A percentile compares a stretch with the other conserved stretches of the same genome.
Evolutionary conservation across 495 filamentous ascomycete species (phyloP).

Genomic region (Trichoderma gamsii): DNA sequence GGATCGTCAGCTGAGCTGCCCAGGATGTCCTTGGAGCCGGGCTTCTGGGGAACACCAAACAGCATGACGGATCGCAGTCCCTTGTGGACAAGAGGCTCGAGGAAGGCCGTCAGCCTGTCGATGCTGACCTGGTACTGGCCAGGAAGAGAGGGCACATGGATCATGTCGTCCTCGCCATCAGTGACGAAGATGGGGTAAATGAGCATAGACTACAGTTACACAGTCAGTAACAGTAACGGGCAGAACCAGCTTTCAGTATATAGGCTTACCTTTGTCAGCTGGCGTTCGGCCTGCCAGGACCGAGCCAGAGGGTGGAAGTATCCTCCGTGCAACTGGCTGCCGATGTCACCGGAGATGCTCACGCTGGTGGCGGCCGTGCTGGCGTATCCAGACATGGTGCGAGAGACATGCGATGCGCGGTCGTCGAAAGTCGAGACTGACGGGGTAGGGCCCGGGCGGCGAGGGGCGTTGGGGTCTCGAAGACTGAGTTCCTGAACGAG

Average conservation of each 20-base stretch:
- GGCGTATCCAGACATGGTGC: constrained; percentile 63
- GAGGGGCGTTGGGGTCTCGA: constrained; percentile 41
- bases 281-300: constrained; percentile 92
- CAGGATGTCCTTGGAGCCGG: constrained; percentile 77
- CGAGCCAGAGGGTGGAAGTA: constrained; percentile 88
- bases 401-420: constrained; percentile 61
- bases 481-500: constrained; percentile 82
- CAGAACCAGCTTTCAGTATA: not conserved
- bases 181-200: constrained; percentile 97
- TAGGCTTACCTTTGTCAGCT: constrained; percentile 80
- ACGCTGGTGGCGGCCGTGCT: constrained; percentile 91
- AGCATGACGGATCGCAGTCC: constrained; percentile 89
- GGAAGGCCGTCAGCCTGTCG: constrained; percentile 77
- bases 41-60: constrained; percentile 82
- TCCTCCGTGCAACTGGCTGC: constrained; percentile 89
- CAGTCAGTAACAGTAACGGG: not conserved
- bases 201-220: constrained; percentile 74
- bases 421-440: constrained; percentile 51
- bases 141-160: constrained; percentile 80
- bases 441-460: constrained; percentile 35
- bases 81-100: constrained; percentile 78
- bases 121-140: constrained; percentile 81
- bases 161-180: constrained; percentile 87
- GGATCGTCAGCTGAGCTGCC: constrained; percentile 94
- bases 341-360: constrained; percentile 86